Evolutionary conservation across 1,139 yeast genomes (phyloP), one percentile per base, ranked within the genome.

Genomic region (Yamadazyma jaroonii): DNA sequence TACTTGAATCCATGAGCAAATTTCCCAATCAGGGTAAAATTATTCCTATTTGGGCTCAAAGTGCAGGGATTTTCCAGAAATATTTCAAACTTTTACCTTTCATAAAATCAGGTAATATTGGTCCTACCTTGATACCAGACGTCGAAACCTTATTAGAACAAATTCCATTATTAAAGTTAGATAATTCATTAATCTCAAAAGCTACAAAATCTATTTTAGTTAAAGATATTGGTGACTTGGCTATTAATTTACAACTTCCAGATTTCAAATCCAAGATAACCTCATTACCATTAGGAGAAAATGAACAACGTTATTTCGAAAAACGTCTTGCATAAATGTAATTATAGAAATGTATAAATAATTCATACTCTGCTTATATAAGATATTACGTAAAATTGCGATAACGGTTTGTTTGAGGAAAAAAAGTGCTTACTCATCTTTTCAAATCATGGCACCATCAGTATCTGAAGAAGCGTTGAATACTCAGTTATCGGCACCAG

Each of bases 1-100:
- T 87, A 10, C 50, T 59, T 10, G 55, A 52, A 0, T 50, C 86
- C 5, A 54, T 83, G 29, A 39, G 56, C 1, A 47, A 61, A 47
- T 75, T 84, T 54, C 81, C 83, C 4, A 61, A 64, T 35, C 50
- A 64, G 11, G 69, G 72, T 3, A 47, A 49, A 11, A 57, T 63
- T 3, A 65, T 78, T 11, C 57, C 76, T 1, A 67, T 65, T 17
- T 87, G 94, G 92, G 58, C 60, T n/a, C 56, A 59, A 31, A 84
- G 85, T 2, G 77, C 83, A 11, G 83, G 77, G 0, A 62, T 82
- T 4, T 84, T 76, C 52, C 64, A 66, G 29, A 66, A 67, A 29
- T 84, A 73, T 49, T 50, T 73, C 25, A 48, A 52, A 12, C 44
- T 67, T 4, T 47, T 69, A 9, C 47, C 49, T 7, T 35, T 38